A percentile compares a stretch with the other conserved stretches of the same genome.
These are phyloP conservation scores for Fusarium multiceps DNA, from an alignment of 2,329 filamentous ascomycete genomes.

Conservation along the genomic window DNA sequence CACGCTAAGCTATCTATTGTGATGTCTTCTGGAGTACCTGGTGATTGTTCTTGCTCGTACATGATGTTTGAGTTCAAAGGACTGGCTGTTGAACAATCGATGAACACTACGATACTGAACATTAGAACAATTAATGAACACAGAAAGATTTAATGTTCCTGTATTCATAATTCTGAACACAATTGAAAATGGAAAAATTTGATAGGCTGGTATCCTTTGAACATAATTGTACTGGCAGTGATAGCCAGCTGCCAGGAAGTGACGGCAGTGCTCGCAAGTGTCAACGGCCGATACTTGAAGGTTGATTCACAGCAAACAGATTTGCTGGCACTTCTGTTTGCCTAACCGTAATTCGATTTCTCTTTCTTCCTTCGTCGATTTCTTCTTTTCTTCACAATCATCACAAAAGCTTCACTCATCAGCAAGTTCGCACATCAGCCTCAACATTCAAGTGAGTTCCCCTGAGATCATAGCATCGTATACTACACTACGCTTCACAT, in stretches of 20 bases:
- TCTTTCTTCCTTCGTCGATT: not conserved
- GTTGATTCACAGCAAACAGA: constrained; percentile 14
- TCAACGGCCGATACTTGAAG: not conserved
- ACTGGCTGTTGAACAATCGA: not conserved
- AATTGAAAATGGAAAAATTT: not conserved
- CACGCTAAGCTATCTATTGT: not conserved
- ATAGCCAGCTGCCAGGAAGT: not conserved
- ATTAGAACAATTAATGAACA: not conserved
- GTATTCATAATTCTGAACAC: not conserved
- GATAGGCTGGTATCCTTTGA: not conserved
- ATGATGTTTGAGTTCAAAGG: not conserved
- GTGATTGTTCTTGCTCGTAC: not conserved
- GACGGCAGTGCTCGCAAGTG: not conserved
- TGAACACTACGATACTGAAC: no score
- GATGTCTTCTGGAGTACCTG: not conserved
- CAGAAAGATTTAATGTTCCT: not conserved
- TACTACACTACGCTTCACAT: not conserved
- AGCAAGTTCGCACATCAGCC: not conserved
- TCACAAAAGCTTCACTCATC: not conserved
- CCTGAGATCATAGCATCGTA: not conserved
- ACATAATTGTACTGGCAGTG: not conserved
- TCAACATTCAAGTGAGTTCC: constrained; percentile 5
- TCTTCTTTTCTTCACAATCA: not conserved
- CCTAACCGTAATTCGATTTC: not conserved
- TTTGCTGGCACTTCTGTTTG: not conserved